These are phyloP conservation scores for Pisolithus marmoratus DNA, from an alignment of 768 basidiomycete genomes.

Conservation along the genomic window DNA sequence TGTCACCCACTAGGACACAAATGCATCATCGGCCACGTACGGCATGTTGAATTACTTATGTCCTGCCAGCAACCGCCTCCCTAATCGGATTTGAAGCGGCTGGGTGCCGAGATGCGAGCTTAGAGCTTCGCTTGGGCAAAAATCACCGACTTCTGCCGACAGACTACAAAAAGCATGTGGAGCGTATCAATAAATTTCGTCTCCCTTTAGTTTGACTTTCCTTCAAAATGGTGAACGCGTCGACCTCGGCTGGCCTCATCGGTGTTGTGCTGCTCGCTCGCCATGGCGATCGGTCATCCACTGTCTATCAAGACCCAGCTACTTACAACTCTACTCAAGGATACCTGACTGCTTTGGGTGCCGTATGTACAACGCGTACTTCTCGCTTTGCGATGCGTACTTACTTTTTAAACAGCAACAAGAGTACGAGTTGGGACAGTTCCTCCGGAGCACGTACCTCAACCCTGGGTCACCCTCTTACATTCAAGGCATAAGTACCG, in stretches of 20 bases:
- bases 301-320: slow-evolving; percentile 64
- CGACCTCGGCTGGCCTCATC: slow-evolving; percentile 35
- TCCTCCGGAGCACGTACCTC: slow-evolving; percentile 61
- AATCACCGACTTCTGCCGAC: no score
- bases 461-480: slow-evolving; percentile 54
- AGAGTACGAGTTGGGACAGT: slow-evolving; percentile 54
- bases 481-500: slow-evolving; percentile 59
- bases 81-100: no score
- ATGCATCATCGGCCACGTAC: no score
- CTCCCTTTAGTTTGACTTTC: neutral
- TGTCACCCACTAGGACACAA: no score
- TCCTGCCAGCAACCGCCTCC: no score
- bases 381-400: neutral
- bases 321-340: slow-evolving; percentile 62
- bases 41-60: no score
- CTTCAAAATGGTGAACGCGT: slow-evolving; percentile 20
- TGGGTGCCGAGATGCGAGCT: no score
- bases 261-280: slow-evolving; percentile 73
- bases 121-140: no score
- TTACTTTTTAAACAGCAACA: slow-evolving; percentile 42
- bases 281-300: slow-evolving; percentile 63
- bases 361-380: slow-evolving; percentile 37
- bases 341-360: slow-evolving; percentile 69
- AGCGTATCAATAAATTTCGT: no score
- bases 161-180: no score